Conservation (phyloP, 495 filamentous ascomycete genomes). For the Venustampulla echinocandica region DNA sequence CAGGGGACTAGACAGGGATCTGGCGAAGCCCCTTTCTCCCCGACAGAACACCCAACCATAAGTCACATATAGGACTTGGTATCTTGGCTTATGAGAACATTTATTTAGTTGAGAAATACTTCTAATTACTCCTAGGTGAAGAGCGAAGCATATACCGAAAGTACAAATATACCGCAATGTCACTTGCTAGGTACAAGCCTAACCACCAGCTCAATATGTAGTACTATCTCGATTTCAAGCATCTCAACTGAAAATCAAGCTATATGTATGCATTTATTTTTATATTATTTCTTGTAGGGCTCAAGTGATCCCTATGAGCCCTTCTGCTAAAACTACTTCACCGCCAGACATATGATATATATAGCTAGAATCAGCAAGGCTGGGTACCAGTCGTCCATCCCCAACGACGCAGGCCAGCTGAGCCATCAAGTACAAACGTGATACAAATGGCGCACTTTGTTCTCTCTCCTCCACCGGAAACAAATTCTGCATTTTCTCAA, state of each 20-base stretch:
- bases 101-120: too few relatives aligned
- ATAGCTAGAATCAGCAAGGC: background rate
- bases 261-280: too few relatives aligned
- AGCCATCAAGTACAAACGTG: conserved; percentile 7
- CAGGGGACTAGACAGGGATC: background rate
- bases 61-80: too few relatives aligned
- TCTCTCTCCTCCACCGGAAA: background rate
- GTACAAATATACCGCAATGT: too few relatives aligned
- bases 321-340: background rate
- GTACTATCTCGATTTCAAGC: background rate
- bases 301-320: too few relatives aligned
- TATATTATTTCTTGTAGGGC: too few relatives aligned
- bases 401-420: conserved; percentile 8
- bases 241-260: too few relatives aligned
- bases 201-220: background rate
- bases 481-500: background rate
- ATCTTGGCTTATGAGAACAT: too few relatives aligned
- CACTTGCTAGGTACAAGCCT: background rate
- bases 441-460: conserved; percentile 3
- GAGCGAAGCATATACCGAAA: too few relatives aligned
- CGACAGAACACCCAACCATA: too few relatives aligned
- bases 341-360: background rate
- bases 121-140: too few relatives aligned
- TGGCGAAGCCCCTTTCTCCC: too few relatives aligned
- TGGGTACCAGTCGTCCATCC: background rate